Evolutionary conservation across 208 protist species (phyloP).

Genomic region (Paratrypanosoma confusum): DNA sequence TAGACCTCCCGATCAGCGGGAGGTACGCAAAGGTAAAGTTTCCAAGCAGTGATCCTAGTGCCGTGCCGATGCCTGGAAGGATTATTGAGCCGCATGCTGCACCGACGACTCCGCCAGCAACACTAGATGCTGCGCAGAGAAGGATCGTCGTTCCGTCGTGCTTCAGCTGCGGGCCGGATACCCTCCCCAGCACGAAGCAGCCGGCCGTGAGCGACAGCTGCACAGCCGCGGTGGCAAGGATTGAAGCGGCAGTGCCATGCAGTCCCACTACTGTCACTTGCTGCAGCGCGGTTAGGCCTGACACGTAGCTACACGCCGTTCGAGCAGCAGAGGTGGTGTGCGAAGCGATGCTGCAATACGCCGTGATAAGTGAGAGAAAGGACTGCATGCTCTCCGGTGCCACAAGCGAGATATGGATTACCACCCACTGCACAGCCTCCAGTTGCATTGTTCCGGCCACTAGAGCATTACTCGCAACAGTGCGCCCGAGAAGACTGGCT

Average conservation of each 20-base stretch:
- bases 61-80: slow-evolving; percentile 59
- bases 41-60: slow-evolving; percentile 25
- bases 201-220: slow-evolving; percentile 23
- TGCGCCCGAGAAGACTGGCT: slow-evolving; percentile 33
- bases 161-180: slow-evolving; percentile 34
- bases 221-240: slow-evolving; percentile 29
- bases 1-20: slow-evolving; percentile 18
- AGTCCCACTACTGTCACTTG: slow-evolving; percentile 45
- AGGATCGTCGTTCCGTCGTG: slow-evolving; percentile 41
- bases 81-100: slow-evolving; percentile 33
- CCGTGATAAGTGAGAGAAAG: slow-evolving; percentile 15
- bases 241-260: slow-evolving; percentile 27
- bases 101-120: slow-evolving; percentile 37
- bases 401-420: slow-evolving; percentile 20
- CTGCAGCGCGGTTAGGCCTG: slow-evolving; percentile 26
- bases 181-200: slow-evolving; percentile 13
- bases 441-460: slow-evolving; percentile 34
- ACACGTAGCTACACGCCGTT: slow-evolving; percentile 2
- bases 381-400: slow-evolving; percentile 19
- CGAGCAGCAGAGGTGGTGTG: slow-evolving; percentile 11
- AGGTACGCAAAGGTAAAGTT: slow-evolving; percentile 21
- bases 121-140: slow-evolving; percentile 15
- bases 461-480: slow-evolving; percentile 24
- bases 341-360: slow-evolving; percentile 13
- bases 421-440: slow-evolving; percentile 28